A percentile compares a stretch with the other conserved stretches of the same genome.
phyloP scores from a whole-genome alignment of 352 stramenopile species.

The Aphanomyces cochlioides region DNA sequence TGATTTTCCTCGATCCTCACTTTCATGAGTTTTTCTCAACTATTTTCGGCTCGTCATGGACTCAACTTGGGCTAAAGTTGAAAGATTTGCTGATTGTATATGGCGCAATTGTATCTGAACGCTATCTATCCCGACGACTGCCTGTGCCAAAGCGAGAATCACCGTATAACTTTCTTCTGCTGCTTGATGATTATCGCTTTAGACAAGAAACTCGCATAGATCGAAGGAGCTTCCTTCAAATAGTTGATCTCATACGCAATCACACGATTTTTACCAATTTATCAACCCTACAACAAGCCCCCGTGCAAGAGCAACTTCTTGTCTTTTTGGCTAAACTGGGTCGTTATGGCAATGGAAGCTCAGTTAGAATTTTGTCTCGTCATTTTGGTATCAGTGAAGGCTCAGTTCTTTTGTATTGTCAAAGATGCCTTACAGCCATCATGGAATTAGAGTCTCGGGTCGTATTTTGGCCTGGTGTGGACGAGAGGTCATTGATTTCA shows the following conservation, averaged over 20 bases:
- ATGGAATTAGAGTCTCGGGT: not conserved
- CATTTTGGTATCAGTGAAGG: slow-evolving; percentile 21
- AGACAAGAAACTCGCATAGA: not conserved
- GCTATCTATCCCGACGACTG: too few species aligned
- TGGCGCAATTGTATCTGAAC: too few species aligned
- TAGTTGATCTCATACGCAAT: not conserved
- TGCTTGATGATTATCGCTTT: not conserved
- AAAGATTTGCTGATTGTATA: too few species aligned
- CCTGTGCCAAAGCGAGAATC: slow-evolving; percentile 1
- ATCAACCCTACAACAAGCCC: not conserved
- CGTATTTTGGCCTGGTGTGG: slow-evolving; percentile 2
- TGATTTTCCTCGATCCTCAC: too few species aligned
- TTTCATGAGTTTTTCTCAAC: too few species aligned
- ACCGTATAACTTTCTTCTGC: not conserved
- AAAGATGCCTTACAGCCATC: slow-evolving; percentile 1
- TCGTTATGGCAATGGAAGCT: slow-evolving; percentile 12
- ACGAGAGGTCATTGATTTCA: not conserved
- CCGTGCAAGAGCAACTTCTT: slow-evolving; percentile 9
- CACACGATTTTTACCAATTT: slow-evolving; percentile 1
- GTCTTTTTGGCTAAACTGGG: slow-evolving; percentile 16
- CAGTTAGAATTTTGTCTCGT: not conserved
- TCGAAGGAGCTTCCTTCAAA: not conserved
- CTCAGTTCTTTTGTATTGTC: not conserved
- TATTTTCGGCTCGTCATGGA: too few species aligned
- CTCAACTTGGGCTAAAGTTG: too few species aligned